Conservation (phyloP, 345 rosid species). For the Hibiscus mutabilis region DNA sequence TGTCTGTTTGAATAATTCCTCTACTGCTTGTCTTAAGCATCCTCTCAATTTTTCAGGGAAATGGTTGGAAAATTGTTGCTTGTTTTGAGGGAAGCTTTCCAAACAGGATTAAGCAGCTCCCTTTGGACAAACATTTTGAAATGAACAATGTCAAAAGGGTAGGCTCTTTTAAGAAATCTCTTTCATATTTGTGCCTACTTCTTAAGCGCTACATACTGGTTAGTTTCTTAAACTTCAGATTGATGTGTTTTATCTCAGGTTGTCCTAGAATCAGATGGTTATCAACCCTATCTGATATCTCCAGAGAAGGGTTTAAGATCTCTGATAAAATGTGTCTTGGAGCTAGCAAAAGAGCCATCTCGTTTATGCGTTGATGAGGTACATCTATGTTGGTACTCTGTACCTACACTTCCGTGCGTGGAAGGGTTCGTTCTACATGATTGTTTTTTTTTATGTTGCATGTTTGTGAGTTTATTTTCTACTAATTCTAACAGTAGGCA, state of each 20-base stretch:
- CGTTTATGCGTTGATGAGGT: conserved; percentile 97
- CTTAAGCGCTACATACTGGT: background rate
- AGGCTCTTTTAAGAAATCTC: conserved; percentile 18
- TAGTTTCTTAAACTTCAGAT: conserved; percentile 9
- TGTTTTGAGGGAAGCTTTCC: conserved; percentile 97
- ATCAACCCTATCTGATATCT: conserved; percentile 98
- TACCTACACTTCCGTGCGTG: background rate
- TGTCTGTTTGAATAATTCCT: background rate
- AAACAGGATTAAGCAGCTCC: conserved; percentile 88
- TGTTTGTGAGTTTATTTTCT: background rate
- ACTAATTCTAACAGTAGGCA: background rate
- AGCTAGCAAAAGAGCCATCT: conserved; percentile 95
- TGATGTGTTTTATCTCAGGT: conserved; percentile 35
- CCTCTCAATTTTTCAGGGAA: conserved; percentile 48
- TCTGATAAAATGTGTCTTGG: conserved; percentile 88
- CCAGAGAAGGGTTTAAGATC: conserved; percentile 99
- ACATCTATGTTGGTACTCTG: conserved; percentile 7
- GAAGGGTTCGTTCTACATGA: background rate
- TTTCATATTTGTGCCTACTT: conserved; percentile 1
- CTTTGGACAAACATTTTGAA: conserved; percentile 93
- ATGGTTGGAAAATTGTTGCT: conserved; percentile 97
- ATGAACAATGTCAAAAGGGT: conserved; percentile 91
- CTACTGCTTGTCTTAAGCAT: background rate
- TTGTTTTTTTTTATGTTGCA: background rate
- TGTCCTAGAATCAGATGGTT: conserved; percentile 97